Evolutionary conservation across 805 yeast genomes (phyloP).

Genomic region (Candida loeiensis): DNA sequence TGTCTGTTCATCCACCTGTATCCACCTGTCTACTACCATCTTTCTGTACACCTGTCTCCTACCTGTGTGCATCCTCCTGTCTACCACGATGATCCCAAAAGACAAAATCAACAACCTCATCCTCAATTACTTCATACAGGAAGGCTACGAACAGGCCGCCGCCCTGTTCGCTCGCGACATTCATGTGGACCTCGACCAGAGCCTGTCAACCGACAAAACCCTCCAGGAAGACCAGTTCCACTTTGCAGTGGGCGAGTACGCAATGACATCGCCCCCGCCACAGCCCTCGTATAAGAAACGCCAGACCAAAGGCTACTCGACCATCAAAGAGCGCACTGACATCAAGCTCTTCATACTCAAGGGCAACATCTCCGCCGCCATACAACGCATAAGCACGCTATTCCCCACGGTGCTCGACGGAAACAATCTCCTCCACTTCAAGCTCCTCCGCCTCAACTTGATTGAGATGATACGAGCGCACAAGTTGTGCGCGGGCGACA

Average conservation of each 20-base stretch:
- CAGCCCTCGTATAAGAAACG: conserved; percentile 3
- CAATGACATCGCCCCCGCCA: background rate
- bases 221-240: conserved; percentile 15
- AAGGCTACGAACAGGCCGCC: conserved; percentile 74
- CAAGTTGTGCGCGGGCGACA: conserved; percentile 14
- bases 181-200: conserved; percentile 23
- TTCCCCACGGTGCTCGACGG: conserved; percentile 66
- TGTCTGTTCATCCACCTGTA: too few relatives aligned
- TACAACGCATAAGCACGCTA: conserved; percentile 50
- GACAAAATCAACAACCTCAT: conserved; percentile 50
- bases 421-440: conserved; percentile 65
- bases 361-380: conserved; percentile 61
- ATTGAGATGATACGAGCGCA: conserved; percentile 76
- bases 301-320: conserved; percentile 37
- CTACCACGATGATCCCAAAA: conserved; percentile 19
- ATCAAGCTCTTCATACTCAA: conserved; percentile 52
- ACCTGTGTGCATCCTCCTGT: background rate
- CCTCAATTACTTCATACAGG: conserved; percentile 70
- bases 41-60: too few relatives aligned
- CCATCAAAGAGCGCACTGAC: conserved; percentile 50
- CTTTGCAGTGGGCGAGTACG: conserved; percentile 9
- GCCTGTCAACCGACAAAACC: conserved; percentile 5
- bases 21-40: too few relatives aligned
- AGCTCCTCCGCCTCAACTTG: conserved; percentile 65
- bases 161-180: conserved; percentile 57